These are phyloP conservation scores for Cicer arietinum DNA, from an alignment of 306 rosid species.

Conservation along the genomic window DNA sequence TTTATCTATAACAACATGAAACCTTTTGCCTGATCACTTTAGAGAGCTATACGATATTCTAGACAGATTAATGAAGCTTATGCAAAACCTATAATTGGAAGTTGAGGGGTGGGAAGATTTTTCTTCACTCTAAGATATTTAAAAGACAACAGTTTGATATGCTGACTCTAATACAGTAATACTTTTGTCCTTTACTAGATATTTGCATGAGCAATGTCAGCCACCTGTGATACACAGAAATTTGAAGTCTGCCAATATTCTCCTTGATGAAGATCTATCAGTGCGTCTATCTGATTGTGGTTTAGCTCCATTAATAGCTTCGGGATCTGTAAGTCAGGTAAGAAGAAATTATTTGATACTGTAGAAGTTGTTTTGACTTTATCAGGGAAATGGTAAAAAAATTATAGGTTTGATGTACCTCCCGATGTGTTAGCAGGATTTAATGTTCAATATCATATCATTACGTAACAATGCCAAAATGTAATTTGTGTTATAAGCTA, in stretches of 20 bases:
- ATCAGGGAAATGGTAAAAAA: not conserved
- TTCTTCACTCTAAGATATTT: conserved; percentile 1
- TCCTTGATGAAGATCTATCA: conserved; percentile 83
- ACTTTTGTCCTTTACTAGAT: conserved; percentile 59
- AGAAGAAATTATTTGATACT: conserved; percentile 41
- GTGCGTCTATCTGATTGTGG: conserved; percentile 92
- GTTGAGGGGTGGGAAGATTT: not conserved
- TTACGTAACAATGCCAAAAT: conserved; percentile 1
- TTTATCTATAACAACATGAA: not conserved
- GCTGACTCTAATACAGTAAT: conserved; percentile 36
- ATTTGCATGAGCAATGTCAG: conserved; percentile 87
- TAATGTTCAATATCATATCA: conserved; percentile 21
- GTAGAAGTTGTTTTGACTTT: not conserved
- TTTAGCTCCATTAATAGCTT: conserved; percentile 85
- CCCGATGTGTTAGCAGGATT: conserved; percentile 3
- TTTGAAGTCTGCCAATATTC: conserved; percentile 91
- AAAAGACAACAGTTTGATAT: conserved; percentile 25
- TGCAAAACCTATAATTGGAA: not conserved
- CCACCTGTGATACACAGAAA: conserved; percentile 89
- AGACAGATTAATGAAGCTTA: not conserved
- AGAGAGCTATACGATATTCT: not conserved
- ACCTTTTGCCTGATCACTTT: not conserved
- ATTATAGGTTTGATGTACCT: not conserved
- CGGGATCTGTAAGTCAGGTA: conserved; percentile 97
- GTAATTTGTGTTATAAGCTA: conserved; percentile 30